Base-by-base conservation (phyloP, 1,139 yeast species). In the Diutina ranongensis region DNA sequence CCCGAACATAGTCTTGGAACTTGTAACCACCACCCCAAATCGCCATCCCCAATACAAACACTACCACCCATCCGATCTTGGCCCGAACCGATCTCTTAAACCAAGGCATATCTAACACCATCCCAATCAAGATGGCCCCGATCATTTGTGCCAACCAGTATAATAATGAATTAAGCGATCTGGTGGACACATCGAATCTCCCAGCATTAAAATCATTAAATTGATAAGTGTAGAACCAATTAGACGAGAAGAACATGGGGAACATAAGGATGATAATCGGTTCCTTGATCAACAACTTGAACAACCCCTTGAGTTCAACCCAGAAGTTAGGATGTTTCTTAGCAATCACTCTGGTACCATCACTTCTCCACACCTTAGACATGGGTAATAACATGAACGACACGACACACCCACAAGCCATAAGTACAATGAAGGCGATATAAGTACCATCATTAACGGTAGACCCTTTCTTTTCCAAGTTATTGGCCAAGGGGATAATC, bases 161-260 rank as follows among this genome's bases (percentile, higher is more conserved):
- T 48, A 78, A 69, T 47, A 77, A 64, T 20, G 78, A 72, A 62
- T 78, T 78, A 55, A 78, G 67, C 3, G 83, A 73, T 56, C 83
- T 69, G 27, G 83, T 74, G 58, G 82, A 68, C 48, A 77, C 61
- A 56, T 72, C 76, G 61, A 78, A 78, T 49, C 74, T 65, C 20
- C 75, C 75, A 35, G 73, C 75, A 57, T 78, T 78, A 57, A 72
- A 68, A 50, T 74, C 75, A 56, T 76, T 76, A 54, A 75, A 77
- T 59, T 78, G 83, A 59, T 78, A 78, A 41, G 83, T 74, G 64
- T 76, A 76, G 62, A 77, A 78, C 79, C 80, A 77, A 64, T 78
- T 78, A 38, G 83, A 74, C 19, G 79, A 70, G 54, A 75, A 74
- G 58, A 78, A 78, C 76, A 76, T 72, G 40, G 80, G 80, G 68